Evolutionary conservation across 257 asterid genomes (phyloP).

Genomic region (Solanum clarkiae): DNA sequence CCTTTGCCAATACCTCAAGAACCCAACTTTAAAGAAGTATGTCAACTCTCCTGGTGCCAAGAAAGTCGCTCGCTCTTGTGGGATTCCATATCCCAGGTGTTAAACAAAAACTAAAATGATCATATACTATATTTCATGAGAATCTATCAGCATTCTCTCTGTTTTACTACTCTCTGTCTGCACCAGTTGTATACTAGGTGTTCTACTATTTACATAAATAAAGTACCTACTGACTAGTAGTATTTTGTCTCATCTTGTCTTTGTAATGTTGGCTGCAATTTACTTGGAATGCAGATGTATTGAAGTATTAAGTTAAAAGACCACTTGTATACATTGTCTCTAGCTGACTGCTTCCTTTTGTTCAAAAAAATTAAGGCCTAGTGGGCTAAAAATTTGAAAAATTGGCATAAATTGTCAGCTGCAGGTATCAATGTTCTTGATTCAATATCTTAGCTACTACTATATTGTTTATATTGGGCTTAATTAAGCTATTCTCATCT

Average conservation of each 20-base stretch:
- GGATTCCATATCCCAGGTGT: conserved; percentile 17
- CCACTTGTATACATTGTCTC: background rate
- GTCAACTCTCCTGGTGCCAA: conserved; percentile 8
- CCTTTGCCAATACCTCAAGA: conserved; percentile 16
- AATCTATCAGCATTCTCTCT: background rate
- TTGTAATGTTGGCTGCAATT: background rate
- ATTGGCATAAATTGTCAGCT: no score
- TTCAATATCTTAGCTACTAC: no score
- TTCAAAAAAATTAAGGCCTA: no score
- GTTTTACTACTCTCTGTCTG: background rate
- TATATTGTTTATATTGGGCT: no score
- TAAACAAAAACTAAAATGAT: background rate
- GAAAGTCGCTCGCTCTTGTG: conserved; percentile 12
- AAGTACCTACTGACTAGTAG: background rate
- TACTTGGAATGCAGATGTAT: background rate
- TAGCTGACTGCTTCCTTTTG: no score
- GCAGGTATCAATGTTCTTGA: no score
- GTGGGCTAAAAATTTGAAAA: no score
- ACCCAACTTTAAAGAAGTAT: conserved; percentile 6
- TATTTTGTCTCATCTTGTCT: background rate
- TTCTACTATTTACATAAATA: background rate
- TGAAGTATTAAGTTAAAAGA: background rate
- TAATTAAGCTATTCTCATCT: no score
- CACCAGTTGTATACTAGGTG: background rate
- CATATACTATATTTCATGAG: background rate